Conservation (phyloP, 345 rosid species). For the Schrenkiella parvula region DNA sequence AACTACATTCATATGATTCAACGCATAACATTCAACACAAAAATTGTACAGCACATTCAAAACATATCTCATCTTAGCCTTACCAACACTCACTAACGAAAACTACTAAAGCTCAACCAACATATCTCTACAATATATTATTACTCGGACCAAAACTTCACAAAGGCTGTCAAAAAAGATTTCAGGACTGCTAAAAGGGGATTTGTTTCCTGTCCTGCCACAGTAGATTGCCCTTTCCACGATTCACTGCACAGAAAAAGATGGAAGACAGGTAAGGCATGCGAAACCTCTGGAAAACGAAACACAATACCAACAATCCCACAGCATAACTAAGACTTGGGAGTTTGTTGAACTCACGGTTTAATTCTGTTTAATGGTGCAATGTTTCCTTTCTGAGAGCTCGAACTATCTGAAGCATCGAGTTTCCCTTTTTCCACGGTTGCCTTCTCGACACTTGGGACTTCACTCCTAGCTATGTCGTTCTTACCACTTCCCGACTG, state of each 20-base stretch:
- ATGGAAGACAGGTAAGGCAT: not conserved
- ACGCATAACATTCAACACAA: conserved; percentile 8
- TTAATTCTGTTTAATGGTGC: conserved; percentile 63
- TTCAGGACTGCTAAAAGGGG: conserved; percentile 51
- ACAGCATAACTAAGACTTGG: not conserved
- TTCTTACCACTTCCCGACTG: conserved; percentile 41
- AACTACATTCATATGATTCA: not conserved
- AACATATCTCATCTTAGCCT: conserved; percentile 9
- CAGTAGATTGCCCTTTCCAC: conserved; percentile 52
- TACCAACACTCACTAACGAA: conserved; percentile 18
- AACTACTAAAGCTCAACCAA: conserved; percentile 5
- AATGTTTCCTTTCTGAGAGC: conserved; percentile 36
- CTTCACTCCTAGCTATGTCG: not conserved
- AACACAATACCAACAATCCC: not conserved
- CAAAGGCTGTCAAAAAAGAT: conserved; percentile 50
- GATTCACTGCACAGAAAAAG: conserved; percentile 56
- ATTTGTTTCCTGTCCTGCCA: conserved; percentile 36
- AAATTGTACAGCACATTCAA: conserved; percentile 5
- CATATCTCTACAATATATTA: conserved; percentile 13
- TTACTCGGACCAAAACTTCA: conserved; percentile 81
- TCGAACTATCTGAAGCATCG: conserved; percentile 29
- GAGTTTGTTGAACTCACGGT: conserved; percentile 51
- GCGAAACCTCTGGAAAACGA: conserved; percentile 2
- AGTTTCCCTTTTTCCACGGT: conserved; percentile 23
- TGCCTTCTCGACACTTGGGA: conserved; percentile 19